Evolutionary conservation across 306 rosid species (phyloP).

Genomic region (Alnus glutinosa): DNA sequence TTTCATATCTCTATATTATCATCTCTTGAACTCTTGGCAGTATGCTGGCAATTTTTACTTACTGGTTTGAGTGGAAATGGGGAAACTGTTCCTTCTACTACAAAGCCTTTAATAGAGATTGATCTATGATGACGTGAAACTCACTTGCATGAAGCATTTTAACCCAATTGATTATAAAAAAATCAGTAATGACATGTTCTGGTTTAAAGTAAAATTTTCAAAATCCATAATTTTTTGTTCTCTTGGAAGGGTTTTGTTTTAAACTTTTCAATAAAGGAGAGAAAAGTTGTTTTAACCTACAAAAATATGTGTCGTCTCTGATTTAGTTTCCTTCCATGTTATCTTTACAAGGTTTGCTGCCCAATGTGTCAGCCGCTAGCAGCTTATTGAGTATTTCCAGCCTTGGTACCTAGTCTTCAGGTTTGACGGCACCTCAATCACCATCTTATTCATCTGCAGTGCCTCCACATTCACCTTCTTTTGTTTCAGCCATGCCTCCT

Average conservation of each 20-base stretch:
- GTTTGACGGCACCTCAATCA: slow-evolving; percentile 38
- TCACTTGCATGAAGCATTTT: background rate
- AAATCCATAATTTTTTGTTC: too few relatives aligned
- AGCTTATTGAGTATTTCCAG: slow-evolving; percentile 47
- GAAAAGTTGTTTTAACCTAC: slow-evolving; percentile 8
- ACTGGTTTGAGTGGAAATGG: background rate
- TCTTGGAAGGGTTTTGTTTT: slow-evolving; percentile 6
- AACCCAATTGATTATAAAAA: background rate
- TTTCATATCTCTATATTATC: background rate
- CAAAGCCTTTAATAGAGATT: background rate
- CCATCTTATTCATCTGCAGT: slow-evolving; percentile 35
- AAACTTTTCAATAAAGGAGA: slow-evolving; percentile 2
- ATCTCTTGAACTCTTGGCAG: background rate
- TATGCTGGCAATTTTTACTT: background rate
- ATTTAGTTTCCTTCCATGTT: slow-evolving; percentile 47
- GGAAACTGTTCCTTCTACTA: background rate
- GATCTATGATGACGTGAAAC: background rate
- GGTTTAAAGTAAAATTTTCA: background rate
- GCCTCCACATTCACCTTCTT: slow-evolving; percentile 28
- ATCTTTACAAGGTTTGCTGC: slow-evolving; percentile 38
- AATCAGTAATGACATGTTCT: background rate
- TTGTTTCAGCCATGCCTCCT: slow-evolving; percentile 31
- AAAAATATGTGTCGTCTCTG: slow-evolving; percentile 19
- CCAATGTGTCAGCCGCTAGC: slow-evolving; percentile 31
- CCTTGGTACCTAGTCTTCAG: slow-evolving; percentile 33